A percentile compares a stretch with the other conserved stretches of the same genome.
phyloP scores from a whole-genome alignment of 192 early-diverging fungal genomes.

The Phycomyces blakesleeanus region DNA sequence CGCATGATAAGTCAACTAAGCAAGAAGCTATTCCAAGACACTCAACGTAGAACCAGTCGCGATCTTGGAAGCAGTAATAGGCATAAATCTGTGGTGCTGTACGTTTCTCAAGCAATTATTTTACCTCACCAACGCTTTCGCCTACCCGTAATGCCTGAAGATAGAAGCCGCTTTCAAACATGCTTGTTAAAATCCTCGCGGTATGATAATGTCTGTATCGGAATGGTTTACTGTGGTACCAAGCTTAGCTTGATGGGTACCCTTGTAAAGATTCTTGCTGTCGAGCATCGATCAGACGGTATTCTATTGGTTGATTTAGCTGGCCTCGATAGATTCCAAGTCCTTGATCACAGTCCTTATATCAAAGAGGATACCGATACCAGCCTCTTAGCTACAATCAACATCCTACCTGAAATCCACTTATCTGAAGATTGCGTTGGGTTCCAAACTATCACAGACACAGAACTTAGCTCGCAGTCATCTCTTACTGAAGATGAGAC shows the following conservation, averaged over 20 bases:
- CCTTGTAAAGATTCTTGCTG: slow-evolving; percentile 8
- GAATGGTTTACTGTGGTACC: neutral
- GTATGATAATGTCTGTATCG: slow-evolving; percentile 8
- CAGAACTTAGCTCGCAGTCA: neutral
- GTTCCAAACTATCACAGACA: neutral
- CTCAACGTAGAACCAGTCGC: neutral
- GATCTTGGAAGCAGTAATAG: neutral
- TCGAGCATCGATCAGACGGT: slow-evolving; percentile 14
- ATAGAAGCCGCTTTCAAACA: neutral
- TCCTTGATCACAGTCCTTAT: neutral
- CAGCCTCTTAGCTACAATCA: neutral
- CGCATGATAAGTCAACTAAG: slow-evolving; percentile 1
- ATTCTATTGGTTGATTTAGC: slow-evolving; percentile 9
- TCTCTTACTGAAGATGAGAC: neutral
- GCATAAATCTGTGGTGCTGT: neutral
- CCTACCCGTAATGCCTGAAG: neutral
- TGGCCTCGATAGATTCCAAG: slow-evolving; percentile 14
- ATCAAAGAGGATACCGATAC: neutral
- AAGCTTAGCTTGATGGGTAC: slow-evolving; percentile 2
- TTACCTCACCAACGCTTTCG: slow-evolving; percentile 12
- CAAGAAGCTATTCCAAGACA: neutral
- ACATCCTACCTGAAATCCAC: neutral
- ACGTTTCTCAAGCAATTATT: slow-evolving; percentile 10
- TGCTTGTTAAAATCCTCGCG: slow-evolving; percentile 3
- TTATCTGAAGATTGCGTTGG: neutral